These are phyloP conservation scores for Globisporangium recalcitrans DNA, from an alignment of 352 stramenopile species.

Conservation along the genomic window DNA sequence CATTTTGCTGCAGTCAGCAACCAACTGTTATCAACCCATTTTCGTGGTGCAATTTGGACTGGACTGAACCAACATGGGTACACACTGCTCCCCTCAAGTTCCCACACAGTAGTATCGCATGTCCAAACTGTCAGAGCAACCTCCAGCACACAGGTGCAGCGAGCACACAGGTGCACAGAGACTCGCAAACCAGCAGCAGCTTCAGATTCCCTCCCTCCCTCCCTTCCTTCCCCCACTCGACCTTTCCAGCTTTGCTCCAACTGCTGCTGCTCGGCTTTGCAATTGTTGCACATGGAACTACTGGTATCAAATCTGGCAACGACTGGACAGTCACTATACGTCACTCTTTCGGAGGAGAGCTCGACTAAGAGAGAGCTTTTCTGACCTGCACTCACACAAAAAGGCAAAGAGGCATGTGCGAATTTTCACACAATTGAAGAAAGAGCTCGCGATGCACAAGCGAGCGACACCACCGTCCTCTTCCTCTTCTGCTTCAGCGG, in stretches of 20 bases:
- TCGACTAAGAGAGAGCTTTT: slow-evolving; percentile 1
- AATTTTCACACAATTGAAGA: slow-evolving; percentile 1
- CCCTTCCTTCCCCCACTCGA: too few species aligned
- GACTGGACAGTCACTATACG: background rate
- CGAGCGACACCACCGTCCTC: background rate
- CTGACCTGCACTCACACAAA: slow-evolving; percentile 5
- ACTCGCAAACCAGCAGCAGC: background rate
- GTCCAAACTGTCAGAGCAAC: too few species aligned
- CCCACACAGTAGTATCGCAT: too few species aligned
- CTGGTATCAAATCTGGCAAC: too few species aligned
- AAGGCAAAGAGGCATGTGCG: background rate
- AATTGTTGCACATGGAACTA: too few species aligned
- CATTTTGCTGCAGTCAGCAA: too few species aligned
- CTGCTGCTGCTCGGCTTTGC: background rate
- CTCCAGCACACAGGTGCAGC: background rate
- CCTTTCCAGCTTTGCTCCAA: background rate
- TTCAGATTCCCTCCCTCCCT: background rate
- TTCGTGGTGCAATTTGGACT: too few species aligned
- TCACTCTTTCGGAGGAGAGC: background rate
- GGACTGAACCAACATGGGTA: too few species aligned
- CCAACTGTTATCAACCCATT: too few species aligned
- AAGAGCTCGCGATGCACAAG: background rate
- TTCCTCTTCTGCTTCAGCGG: background rate
- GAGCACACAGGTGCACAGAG: too few species aligned
- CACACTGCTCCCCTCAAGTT: too few species aligned